Evolutionary conservation across 2,329 filamentous ascomycete species (phyloP), one percentile per base, ranked within the genome.

Genomic region (Davidsoniella eucalypti): DNA sequence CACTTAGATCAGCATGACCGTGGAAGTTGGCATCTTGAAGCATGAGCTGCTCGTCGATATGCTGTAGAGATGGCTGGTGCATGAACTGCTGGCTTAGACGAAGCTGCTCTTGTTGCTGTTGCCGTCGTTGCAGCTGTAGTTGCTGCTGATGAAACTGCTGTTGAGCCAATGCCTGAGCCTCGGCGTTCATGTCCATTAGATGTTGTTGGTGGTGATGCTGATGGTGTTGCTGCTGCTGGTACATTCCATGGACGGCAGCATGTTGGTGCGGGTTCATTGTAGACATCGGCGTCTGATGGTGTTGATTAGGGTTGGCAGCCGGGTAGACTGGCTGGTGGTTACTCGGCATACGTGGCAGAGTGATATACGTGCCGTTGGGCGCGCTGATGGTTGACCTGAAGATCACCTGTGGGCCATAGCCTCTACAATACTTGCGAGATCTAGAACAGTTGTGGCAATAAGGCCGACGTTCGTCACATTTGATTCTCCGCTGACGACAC

Each of bases 401-500:
- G 4, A 80, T 80, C 47, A 84, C 75, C 61, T 82, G 76, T 62
- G 86, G 82, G 57, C 79, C 87, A 63, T 92, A 92, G 49, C 86
- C 86, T 63, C 92, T 84, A 62, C 86, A 93, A 56, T 79, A 71
- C 12, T 86, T 75, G 64, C 88, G 90, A 16, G 84, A 90, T 61
- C 90, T 92, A 67, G 84, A 78, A 65, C 86, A 93, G 60, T 93
- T 93, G 59, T 74, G 79, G 65, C 86, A 92, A 25, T 75, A 82
- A 23, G 86, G 86, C 46, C 82, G 76, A 59, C 87, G 85, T 63
- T 96, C 92, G 55, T 92, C 92, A 64, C 92, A 98, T 66, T 96
- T 98, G 65, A 98, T 96, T 55, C 92, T 84, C 49, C 92, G 82
- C 66, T 85, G 90, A 55, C 92, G 83, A 66, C 92, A 98, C 52